A percentile compares a stretch with the other conserved stretches of the same genome.
These are phyloP conservation scores for Botrytis sinoallii DNA, from an alignment of 2,329 filamentous ascomycete genomes.

Conservation along the genomic window DNA sequence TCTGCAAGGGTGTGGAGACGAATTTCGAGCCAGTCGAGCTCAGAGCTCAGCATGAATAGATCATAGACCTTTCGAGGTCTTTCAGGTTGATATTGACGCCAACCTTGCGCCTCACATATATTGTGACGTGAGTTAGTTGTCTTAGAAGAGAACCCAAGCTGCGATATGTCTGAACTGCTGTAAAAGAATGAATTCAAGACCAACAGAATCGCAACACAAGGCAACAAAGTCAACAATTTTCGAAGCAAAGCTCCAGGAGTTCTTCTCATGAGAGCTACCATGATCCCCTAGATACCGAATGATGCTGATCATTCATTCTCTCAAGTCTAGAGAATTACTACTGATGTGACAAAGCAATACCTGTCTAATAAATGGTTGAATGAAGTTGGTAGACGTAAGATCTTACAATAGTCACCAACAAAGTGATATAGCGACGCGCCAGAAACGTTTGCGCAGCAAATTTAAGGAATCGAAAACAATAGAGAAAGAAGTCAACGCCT, in stretches of 20 bases:
- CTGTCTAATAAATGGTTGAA: neutral
- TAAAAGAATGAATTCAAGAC: neutral
- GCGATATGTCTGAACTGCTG: neutral
- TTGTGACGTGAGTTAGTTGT: neutral
- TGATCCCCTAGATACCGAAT: neutral
- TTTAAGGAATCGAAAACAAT: neutral
- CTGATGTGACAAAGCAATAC: neutral
- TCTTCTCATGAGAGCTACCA: neutral
- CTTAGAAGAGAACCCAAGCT: neutral
- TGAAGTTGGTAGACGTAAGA: neutral
- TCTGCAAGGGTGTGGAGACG: slow-evolving; percentile 56
- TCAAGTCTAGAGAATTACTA: neutral
- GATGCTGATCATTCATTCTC: slow-evolving; percentile 11
- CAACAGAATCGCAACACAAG: neutral
- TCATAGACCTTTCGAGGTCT: slow-evolving; percentile 54
- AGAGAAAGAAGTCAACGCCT: neutral
- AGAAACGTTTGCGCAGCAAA: neutral
- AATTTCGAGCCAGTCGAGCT: slow-evolving; percentile 65
- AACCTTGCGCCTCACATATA: slow-evolving; percentile 17
- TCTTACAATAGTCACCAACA: neutral
- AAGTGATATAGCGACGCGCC: neutral
- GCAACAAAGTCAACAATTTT: neutral
- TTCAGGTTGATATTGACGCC: slow-evolving; percentile 12
- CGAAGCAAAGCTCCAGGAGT: neutral
- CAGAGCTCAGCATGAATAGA: slow-evolving; percentile 59